Evolutionary conservation across 2,329 filamentous ascomycete species (phyloP), one percentile per base, ranked within the genome.

Genomic region (Phyllosticta citribraziliensis): DNA sequence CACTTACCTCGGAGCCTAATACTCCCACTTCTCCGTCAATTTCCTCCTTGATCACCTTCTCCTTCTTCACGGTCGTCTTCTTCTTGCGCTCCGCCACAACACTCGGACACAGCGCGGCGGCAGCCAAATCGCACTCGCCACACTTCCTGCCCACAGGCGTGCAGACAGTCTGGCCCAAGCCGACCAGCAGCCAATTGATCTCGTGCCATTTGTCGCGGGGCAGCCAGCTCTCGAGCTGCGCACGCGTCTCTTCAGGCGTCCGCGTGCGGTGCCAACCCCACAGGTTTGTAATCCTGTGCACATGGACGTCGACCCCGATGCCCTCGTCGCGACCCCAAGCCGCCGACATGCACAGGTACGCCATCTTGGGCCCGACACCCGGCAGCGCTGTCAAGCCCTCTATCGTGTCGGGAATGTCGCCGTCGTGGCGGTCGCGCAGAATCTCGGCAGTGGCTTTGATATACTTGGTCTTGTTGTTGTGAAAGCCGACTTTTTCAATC

Each of bases 291-390:
- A 97, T 95, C 60, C 92, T 88, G 75, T 96, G 92, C 3, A 97
- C 92, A 74, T 97, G 92, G 5, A 96, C 91, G 72, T 97, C 92
- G 56, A 97, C 92, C 25, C 92, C 92, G 65, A 97, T 96, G 8
- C 92, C 92, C 66, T 86, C 81, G 56, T 84, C 80, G 53, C 80
- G 77, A 2, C 84, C 84, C 87, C 87, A 81, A 69, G 87, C 89
- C 0, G 88, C 88, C 55, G 86, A 88, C 78, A 96, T 84, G 71
- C 88, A 93, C 22, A 97, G 82, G 72, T 94, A 92, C 12, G 88
- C 91, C 92, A 97, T 97, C 76, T 97, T 97, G 30, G 92, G 92
- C 0, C 92, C 92, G 0, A 97, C 92, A 5, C 92, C 92, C 0
- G 91, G 91, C 0, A 96, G 81, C 1, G 84, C 83, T 57, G 86